Evolutionary conservation across 2,329 filamentous ascomycete species (phyloP), one percentile per base, ranked within the genome.

Genomic region (Curvularia sp.): DNA sequence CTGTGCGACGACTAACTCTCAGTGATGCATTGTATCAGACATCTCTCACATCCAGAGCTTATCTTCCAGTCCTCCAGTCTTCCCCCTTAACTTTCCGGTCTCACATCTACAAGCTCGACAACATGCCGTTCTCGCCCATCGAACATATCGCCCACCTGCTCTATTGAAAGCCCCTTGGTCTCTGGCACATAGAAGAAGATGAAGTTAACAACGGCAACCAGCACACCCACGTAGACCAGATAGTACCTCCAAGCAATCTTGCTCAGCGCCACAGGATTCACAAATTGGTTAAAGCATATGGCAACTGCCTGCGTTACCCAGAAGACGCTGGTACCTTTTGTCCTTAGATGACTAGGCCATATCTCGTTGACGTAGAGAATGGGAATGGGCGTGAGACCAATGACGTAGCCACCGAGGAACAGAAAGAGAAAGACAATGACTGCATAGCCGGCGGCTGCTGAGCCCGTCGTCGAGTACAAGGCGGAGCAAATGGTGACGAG

Each of bases 301-400:
- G 34, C 41, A 5, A 66, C 47, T 8, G 63, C 61, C 36, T 68
- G 63, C 2, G 57, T 49, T 19, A 65, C 57, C 61, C 59, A 68
- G 27, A 66, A 64, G 0, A 68, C 53, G n/a, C 62, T 67, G 5
- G 58, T 57, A 15, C 59, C 63, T 45, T 63, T 63, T 0, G 57
- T 61, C 1, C 73, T 64, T 2, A 76, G 59, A 18, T 66, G 60
- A 53, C 68, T 74, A 0, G 74, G 73, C 64, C 75, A 67, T 30
- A 78, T 75, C 55, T 78, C 75, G 27, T 71, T 71, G 12, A 71
- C 57, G 53, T 77, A 78, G 27, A 72, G 68, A 36, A 74, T 68
- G 0, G 69, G 61, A 7, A 76, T 67, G 2, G 72, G 72, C 0
- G 72, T 74, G 53, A 71, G 77, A 15, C 77, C 34, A 36, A 36